Conservation (phyloP, 2,329 filamentous ascomycete genomes). For the Neofusicoccum kwambonambiense region DNA sequence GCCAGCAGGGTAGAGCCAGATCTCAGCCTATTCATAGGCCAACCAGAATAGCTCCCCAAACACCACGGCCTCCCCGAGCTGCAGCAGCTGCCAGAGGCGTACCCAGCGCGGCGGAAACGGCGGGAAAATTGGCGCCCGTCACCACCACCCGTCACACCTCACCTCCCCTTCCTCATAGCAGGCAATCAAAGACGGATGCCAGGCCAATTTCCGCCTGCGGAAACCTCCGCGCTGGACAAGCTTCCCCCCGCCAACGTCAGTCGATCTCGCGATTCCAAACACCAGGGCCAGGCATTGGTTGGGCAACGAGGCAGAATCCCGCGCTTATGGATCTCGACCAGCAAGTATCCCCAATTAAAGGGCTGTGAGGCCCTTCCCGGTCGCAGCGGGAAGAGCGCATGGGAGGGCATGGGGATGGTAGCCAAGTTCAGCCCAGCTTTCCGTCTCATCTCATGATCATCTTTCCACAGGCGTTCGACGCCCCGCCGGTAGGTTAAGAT, state of each 20-base stretch:
- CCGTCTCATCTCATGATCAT: background rate
- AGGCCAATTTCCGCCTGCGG: background rate
- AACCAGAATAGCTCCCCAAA: background rate
- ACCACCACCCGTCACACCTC: background rate
- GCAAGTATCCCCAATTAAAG: background rate
- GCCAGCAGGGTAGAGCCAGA: background rate
- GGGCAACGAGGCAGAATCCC: background rate
- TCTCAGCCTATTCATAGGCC: background rate
- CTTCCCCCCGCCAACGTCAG: background rate
- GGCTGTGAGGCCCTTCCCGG: background rate
- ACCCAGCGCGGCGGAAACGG: background rate
- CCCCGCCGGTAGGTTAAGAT: background rate
- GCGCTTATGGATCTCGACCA: background rate
- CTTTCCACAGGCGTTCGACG: background rate
- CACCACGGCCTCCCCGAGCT: background rate
- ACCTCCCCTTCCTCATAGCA: too few species aligned
- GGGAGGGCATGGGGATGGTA: background rate
- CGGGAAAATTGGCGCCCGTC: background rate
- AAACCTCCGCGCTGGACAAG: background rate
- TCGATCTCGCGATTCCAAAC: conserved; percentile 12
- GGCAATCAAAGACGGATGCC: background rate
- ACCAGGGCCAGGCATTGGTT: background rate
- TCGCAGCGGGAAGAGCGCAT: background rate
- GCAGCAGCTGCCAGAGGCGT: background rate
- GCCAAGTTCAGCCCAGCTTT: background rate